Percentiles rank a stretch among this genome's conserved stretches.
Conservation (phyloP, 192 early-diverging fungal species). For the Piromyces finnis region DNA sequence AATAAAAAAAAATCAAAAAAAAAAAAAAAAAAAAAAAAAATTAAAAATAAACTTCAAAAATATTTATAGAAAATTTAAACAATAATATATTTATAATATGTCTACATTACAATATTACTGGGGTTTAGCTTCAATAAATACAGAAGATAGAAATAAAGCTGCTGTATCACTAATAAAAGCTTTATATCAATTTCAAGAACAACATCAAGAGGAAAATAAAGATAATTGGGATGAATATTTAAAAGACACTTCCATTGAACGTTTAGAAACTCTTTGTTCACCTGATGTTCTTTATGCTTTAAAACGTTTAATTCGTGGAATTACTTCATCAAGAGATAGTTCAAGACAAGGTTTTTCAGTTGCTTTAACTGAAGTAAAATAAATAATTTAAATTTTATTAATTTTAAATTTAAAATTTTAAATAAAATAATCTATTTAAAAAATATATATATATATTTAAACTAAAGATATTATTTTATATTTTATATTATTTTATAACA, state of each 20-base stretch:
- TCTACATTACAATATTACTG: slow-evolving; percentile 49
- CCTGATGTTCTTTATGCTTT: slow-evolving; percentile 74
- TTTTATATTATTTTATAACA: not conserved
- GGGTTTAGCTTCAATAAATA: slow-evolving; percentile 65
- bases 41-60: not conserved
- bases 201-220: not conserved
- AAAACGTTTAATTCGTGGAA: slow-evolving; percentile 70
- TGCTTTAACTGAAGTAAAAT: slow-evolving; percentile 64
- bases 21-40: not conserved
- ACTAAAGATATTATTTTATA: slow-evolving; percentile 2
- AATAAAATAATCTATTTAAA: too few relatives aligned
- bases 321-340: slow-evolving; percentile 65
- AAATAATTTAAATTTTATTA: too few relatives aligned
- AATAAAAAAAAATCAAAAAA: not conserved
- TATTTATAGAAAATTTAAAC: not conserved
- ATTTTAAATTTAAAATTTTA: too few relatives aligned
- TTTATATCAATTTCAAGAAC: slow-evolving; percentile 26
- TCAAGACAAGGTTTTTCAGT: slow-evolving; percentile 91
- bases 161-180: slow-evolving; percentile 39
- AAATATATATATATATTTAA: too few relatives aligned
- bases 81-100: not conserved
- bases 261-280: slow-evolving; percentile 42
- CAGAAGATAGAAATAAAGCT: slow-evolving; percentile 36
- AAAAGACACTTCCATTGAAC: slow-evolving; percentile 27
- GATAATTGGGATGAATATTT: not conserved